Conservation (phyloP, 2,329 filamentous ascomycete species). For the Fusarium brachygibbosum region DNA sequence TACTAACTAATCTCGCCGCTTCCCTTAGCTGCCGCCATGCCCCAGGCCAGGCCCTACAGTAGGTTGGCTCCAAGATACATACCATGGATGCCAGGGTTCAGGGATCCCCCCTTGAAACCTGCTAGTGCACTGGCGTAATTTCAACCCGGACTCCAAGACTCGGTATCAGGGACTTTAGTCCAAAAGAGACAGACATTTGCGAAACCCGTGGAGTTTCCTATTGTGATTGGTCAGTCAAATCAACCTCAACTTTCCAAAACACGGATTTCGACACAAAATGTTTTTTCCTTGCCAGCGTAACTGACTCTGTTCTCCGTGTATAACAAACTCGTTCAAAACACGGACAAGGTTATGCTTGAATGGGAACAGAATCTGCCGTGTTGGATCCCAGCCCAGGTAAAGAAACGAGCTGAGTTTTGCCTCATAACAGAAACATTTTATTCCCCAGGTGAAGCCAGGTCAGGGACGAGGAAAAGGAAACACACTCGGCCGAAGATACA, state of each 20-base stretch:
- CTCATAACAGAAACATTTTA: conserved; percentile 39
- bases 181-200: conserved; percentile 38
- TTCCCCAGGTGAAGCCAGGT: conserved; percentile 25
- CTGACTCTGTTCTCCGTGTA: conserved; percentile 12
- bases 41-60: conserved; percentile 4
- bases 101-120: conserved; percentile 67
- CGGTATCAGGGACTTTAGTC: conserved; percentile 59
- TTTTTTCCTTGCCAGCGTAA: conserved; percentile 10
- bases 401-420: conserved; percentile 31
- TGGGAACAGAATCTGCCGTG: conserved; percentile 22
- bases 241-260: conserved; percentile 18
- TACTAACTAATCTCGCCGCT: conserved; percentile 40
- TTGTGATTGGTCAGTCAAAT: conserved; percentile 33
- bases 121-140: conserved; percentile 63
- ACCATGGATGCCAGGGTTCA: conserved; percentile 32
- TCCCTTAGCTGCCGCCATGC: conserved; percentile 43
- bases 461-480: conserved; percentile 11
- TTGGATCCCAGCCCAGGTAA: conserved; percentile 13
- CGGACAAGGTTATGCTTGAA: neutral
- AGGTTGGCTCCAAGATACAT: neutral
- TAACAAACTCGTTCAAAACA: conserved; percentile 15
- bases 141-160: conserved; percentile 52
- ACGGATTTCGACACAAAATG: conserved; percentile 27
- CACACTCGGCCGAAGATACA: conserved; percentile 3
- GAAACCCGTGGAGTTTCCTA: conserved; percentile 13